A percentile compares a stretch with the other conserved stretches of the same genome.
Evolutionary conservation across 768 basidiomycete genomes (phyloP).

Genomic region (Clavulina sp.): DNA sequence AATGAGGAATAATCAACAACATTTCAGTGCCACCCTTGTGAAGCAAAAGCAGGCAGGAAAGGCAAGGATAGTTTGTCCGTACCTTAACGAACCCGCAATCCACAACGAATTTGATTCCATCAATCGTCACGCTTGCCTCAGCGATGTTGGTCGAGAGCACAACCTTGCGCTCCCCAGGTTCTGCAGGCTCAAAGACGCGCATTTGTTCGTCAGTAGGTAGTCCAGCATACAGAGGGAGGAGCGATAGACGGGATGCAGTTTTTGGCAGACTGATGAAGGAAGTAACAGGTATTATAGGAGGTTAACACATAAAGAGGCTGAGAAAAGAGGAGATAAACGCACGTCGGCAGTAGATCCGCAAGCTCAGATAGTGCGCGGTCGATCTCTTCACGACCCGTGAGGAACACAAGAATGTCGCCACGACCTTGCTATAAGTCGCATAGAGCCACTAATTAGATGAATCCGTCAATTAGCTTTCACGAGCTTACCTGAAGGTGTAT

Average conservation of each 20-base stretch:
- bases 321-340: conserved; percentile 13
- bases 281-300: background rate
- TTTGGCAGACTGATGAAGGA: conserved; percentile 20
- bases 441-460: background rate
- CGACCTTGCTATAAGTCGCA: conserved; percentile 38
- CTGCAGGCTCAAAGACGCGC: conserved; percentile 60
- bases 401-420: conserved; percentile 85
- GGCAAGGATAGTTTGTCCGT: background rate
- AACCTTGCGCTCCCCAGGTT: conserved; percentile 68
- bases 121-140: conserved; percentile 96
- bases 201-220: conserved; percentile 78
- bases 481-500: conserved; percentile 53
- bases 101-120: conserved; percentile 84
- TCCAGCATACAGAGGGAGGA: conserved; percentile 77
- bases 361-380: conserved; percentile 71
- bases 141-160: conserved; percentile 93
- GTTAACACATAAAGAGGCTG: background rate
- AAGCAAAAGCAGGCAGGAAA: background rate
- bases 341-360: conserved; percentile 63
- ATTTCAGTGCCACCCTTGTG: no score
- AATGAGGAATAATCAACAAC: no score
- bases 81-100: conserved; percentile 96
- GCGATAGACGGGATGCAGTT: conserved; percentile 35
- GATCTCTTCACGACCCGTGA: conserved; percentile 94
- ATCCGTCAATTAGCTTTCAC: background rate